Evolutionary conservation across 2,329 filamentous ascomycete species (phyloP).

Genomic region (Colletotrichum australisinense): DNA sequence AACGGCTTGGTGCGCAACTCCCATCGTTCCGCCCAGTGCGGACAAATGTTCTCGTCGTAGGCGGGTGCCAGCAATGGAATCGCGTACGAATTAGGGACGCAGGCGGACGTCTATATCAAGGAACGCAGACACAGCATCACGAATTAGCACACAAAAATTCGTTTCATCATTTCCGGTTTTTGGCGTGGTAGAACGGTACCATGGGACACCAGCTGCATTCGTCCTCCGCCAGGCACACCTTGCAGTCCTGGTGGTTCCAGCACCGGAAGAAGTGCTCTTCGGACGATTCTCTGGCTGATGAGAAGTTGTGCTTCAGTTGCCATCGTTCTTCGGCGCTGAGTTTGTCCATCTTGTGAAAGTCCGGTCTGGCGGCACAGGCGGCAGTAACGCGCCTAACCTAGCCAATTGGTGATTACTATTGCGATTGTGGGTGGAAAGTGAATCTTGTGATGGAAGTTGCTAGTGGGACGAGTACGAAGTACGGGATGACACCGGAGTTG

Average conservation of each 20-base stretch:
- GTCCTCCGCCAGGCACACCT: constrained; percentile 54
- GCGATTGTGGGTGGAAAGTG: not conserved
- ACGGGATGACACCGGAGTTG: constrained; percentile 1
- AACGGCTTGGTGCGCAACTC: constrained; percentile 52
- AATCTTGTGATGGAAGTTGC: not conserved
- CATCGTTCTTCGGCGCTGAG: constrained; percentile 1
- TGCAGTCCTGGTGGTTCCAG: constrained; percentile 63
- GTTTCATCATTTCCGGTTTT: not conserved
- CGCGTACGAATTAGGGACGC: constrained; percentile 61
- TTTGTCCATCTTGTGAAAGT: not conserved
- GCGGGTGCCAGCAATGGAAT: constrained; percentile 62
- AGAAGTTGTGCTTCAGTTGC: constrained; percentile 44
- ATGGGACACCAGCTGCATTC: constrained; percentile 66
- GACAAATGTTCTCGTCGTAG: constrained; percentile 62
- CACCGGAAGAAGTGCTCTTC: constrained; percentile 59
- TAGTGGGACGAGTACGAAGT: not conserved
- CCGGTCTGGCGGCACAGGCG: not conserved
- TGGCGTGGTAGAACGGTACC: constrained; percentile 47
- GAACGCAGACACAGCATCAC: not conserved
- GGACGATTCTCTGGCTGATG: constrained; percentile 38
- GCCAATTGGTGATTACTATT: not conserved
- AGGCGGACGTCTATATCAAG: constrained; percentile 59
- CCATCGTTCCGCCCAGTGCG: constrained; percentile 58
- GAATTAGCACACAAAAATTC: not conserved
- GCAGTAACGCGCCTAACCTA: not conserved